Conservation (phyloP, 345 rosid genomes). For the Aethionema arabicum region DNA sequence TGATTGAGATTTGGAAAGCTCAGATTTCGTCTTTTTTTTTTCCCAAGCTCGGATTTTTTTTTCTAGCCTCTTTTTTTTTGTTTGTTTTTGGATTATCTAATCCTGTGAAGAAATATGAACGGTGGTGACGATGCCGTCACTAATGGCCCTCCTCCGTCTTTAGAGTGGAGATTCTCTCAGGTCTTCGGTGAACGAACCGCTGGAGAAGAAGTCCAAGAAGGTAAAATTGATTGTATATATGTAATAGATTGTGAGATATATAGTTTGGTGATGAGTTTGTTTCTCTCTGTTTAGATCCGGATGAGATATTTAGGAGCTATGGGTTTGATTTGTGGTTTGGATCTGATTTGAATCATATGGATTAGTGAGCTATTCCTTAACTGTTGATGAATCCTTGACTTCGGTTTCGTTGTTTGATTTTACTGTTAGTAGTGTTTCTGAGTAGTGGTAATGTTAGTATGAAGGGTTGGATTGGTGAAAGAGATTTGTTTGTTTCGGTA, state of each 20-base stretch:
- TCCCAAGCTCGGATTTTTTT: slow-evolving; percentile 21
- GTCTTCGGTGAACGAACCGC: slow-evolving; percentile 91
- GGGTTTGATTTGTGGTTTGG: slow-evolving; percentile 49
- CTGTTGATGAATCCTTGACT: slow-evolving; percentile 32
- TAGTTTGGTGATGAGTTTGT: not conserved
- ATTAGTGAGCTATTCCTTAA: slow-evolving; percentile 37
- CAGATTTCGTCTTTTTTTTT: slow-evolving; percentile 30
- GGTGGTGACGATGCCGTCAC: slow-evolving; percentile 51
- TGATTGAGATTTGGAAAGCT: slow-evolving; percentile 37
- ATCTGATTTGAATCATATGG: slow-evolving; percentile 56
- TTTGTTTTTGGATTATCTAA: slow-evolving; percentile 34
- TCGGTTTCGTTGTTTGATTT: slow-evolving; percentile 11
- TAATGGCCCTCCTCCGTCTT: slow-evolving; percentile 48
- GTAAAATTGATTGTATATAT: slow-evolving; percentile 31
- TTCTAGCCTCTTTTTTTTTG: slow-evolving; percentile 20
- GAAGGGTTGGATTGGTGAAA: slow-evolving; percentile 6
- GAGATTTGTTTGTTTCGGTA: not conserved
- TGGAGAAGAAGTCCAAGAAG: slow-evolving; percentile 91
- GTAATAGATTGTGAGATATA: not conserved
- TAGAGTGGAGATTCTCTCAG: slow-evolving; percentile 94
- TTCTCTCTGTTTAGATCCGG: slow-evolving; percentile 44
- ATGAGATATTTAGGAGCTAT: slow-evolving; percentile 28
- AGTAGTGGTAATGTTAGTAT: not conserved
- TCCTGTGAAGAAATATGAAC: slow-evolving; percentile 45
- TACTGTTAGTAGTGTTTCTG: slow-evolving; percentile 27